Evolutionary conservation across 441 rosid genomes (phyloP).

Genomic region (Daphne laureola): DNA sequence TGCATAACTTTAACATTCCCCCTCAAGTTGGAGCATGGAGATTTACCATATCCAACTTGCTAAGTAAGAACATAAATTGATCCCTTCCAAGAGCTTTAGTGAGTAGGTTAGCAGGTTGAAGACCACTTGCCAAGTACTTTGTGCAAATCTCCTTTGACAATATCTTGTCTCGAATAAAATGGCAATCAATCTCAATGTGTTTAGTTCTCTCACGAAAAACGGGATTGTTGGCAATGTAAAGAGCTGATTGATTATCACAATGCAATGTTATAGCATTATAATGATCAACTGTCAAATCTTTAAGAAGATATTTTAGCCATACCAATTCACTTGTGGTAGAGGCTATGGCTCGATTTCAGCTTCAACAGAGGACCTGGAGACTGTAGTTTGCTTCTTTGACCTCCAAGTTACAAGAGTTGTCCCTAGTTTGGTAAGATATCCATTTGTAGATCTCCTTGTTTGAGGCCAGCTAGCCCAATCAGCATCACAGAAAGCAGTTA

Average conservation of each 20-base stretch:
- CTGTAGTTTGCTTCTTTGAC: not conserved
- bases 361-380: not conserved
- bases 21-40: constrained; percentile 17
- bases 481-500: not conserved
- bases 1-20: not conserved
- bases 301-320: not conserved
- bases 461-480: not conserved
- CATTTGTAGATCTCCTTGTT: not conserved
- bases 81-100: too few species aligned
- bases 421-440: not conserved
- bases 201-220: constrained; percentile 2
- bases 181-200: constrained; percentile 6
- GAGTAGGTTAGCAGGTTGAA: too few species aligned
- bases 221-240: not conserved
- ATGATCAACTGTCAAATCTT: not conserved
- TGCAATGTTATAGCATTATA: not conserved
- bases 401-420: not conserved
- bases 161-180: not conserved
- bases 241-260: constrained; percentile 2
- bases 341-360: not conserved
- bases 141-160: accelerated
- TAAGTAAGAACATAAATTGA: too few species aligned
- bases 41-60: too few species aligned
- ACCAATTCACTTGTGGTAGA: not conserved
- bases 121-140: too few species aligned